Evolutionary conservation across 2,329 filamentous ascomycete species (phyloP).

Genomic region (Waltergamsia citrina): DNA sequence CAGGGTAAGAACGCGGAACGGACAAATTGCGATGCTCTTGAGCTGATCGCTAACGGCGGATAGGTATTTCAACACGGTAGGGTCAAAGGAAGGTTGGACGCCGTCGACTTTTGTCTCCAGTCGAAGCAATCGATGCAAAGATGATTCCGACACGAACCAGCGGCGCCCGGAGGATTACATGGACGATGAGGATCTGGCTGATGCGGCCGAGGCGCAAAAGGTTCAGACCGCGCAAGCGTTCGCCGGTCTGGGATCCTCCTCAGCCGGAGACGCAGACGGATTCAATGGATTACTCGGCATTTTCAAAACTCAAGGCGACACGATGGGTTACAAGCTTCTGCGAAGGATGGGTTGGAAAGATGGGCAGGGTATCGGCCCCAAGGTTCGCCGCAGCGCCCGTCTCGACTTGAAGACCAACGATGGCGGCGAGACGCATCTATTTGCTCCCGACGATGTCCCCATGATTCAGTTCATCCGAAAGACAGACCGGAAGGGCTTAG

Average conservation of each 20-base stretch:
- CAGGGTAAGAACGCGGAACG: conserved; percentile 58
- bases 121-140: conserved; percentile 65
- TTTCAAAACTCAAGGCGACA: conserved; percentile 65
- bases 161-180: conserved; percentile 83
- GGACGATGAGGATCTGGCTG: conserved; percentile 92
- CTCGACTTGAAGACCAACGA: conserved; percentile 37
- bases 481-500: conserved; percentile 61
- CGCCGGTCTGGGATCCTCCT: conserved; percentile 63
- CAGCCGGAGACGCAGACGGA: conserved; percentile 31
- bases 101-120: conserved; percentile 90
- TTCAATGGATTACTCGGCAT: conserved; percentile 56
- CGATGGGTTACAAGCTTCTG: conserved; percentile 76
- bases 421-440: conserved; percentile 51
- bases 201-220: conserved; percentile 68
- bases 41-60: conserved; percentile 1
- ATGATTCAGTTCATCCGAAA: conserved; percentile 61
- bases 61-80: conserved; percentile 95
- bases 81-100: conserved; percentile 96
- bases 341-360: conserved; percentile 94
- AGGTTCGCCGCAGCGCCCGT: conserved; percentile 64
- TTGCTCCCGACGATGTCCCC: conserved; percentile 72
- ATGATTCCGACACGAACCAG: conserved; percentile 42
- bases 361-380: conserved; percentile 87
- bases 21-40: neutral
- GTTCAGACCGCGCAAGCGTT: conserved; percentile 68